These are phyloP conservation scores for Hypoxylon sp. DNA, from an alignment of 2,329 filamentous ascomycete species.

Conservation along the genomic window DNA sequence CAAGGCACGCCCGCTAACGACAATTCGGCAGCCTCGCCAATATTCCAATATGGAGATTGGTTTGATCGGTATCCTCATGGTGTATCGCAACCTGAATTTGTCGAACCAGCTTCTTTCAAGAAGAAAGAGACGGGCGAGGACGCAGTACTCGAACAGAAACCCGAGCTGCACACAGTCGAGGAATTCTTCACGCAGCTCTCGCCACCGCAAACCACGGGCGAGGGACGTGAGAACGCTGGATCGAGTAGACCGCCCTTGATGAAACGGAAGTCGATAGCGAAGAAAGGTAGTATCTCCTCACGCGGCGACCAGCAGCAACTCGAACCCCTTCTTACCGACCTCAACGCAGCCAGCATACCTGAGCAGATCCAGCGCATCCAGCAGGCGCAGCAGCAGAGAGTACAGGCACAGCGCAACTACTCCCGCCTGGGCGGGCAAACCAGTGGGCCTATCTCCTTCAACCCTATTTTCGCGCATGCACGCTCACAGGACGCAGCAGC, in stretches of 20 bases:
- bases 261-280: slow-evolving; percentile 59
- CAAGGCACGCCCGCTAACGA: slow-evolving; percentile 71
- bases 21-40: slow-evolving; percentile 68
- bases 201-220: slow-evolving; percentile 68
- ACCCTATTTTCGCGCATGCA: slow-evolving; percentile 59
- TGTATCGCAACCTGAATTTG: slow-evolving; percentile 86
- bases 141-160: slow-evolving; percentile 88
- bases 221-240: slow-evolving; percentile 59
- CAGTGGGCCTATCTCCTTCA: slow-evolving; percentile 59
- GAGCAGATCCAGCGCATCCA: slow-evolving; percentile 57
- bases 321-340: slow-evolving; percentile 59
- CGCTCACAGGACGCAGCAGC: slow-evolving; percentile 57
- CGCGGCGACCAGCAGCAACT: slow-evolving; percentile 56
- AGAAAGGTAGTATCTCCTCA: slow-evolving; percentile 57
- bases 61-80: slow-evolving; percentile 95
- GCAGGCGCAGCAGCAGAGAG: slow-evolving; percentile 57
- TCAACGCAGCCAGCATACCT: slow-evolving; percentile 49
- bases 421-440: slow-evolving; percentile 60
- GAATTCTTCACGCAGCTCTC: slow-evolving; percentile 91
- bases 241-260: slow-evolving; percentile 46
- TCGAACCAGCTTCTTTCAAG: slow-evolving; percentile 77
- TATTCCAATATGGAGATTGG: slow-evolving; percentile 98
- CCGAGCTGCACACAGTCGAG: slow-evolving; percentile 92
- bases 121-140: slow-evolving; percentile 87
- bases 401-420: slow-evolving; percentile 62